phyloP scores from a whole-genome alignment of 495 filamentous ascomycete species.

The Amorphotheca resinae region DNA sequence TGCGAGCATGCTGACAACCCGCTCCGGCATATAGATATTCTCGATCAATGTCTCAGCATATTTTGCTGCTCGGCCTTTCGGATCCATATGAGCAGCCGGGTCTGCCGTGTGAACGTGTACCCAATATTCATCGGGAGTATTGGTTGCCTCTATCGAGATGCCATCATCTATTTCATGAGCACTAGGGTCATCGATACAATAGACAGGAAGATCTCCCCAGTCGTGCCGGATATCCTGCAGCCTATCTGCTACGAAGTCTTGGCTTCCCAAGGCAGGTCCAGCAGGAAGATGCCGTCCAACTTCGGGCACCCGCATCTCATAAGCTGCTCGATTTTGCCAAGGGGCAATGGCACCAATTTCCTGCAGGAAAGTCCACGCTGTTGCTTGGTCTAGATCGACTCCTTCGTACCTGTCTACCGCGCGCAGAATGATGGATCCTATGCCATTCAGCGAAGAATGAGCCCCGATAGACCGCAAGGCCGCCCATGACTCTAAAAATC shows the following conservation, averaged over 20 bases:
- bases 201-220: constrained; percentile 59
- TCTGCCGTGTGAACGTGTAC: constrained; percentile 88
- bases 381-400: constrained; percentile 36
- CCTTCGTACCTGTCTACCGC: constrained; percentile 52
- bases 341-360: constrained; percentile 74
- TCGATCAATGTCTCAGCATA: constrained; percentile 51
- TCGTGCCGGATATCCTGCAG: constrained; percentile 54
- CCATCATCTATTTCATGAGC: constrained; percentile 85
- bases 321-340: constrained; percentile 63
- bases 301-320: constrained; percentile 45
- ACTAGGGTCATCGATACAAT: constrained; percentile 63
- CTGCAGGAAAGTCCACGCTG: constrained; percentile 62
- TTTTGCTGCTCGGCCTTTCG: constrained; percentile 42
- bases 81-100: constrained; percentile 67
- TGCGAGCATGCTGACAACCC: constrained; percentile 64
- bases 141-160: constrained; percentile 60
- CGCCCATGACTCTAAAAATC: constrained; percentile 61
- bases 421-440: constrained; percentile 61
- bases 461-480: constrained; percentile 36
- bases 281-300: constrained; percentile 1
- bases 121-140: constrained; percentile 54
- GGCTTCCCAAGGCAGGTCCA: constrained; percentile 13
- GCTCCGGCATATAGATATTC: constrained; percentile 65
- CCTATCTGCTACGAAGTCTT: constrained; percentile 31
- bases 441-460: constrained; percentile 37